Evolutionary conservation across 2,329 filamentous ascomycete species (phyloP), one percentile per base, ranked within the genome.

Genomic region (Metarhizium anisopliae): DNA sequence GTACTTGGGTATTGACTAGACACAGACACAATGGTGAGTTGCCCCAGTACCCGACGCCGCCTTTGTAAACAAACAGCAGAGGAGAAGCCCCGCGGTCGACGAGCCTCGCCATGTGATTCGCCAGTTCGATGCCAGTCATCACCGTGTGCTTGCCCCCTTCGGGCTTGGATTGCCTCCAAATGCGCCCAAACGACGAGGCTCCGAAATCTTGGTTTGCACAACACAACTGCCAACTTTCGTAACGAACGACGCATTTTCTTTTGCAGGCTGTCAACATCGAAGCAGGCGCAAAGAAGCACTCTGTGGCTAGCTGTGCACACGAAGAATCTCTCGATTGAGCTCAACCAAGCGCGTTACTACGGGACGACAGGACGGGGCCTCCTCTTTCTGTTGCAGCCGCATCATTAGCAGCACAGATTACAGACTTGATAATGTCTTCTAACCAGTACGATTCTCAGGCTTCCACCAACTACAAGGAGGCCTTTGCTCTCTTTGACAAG

Each of bases 381-480:
- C 42, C n/a, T 35, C 25, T 42, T 43, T 8, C 50, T 30, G 13
- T 16, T 40, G 30, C 29, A 36, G 20, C 45, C 45, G 43, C 49
- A 56, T 47, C 29, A 45, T 51, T 20, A 51, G 54, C 52, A 29
- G 64, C 45, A 13, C 49, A 51, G 0, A 40, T 30, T 20, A 50
- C 35, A 50, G 45, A 51, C 43, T 38, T 55, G 62, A 68, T 53
- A 60, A 80, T 79, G 76, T 64, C 74, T 66, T 76, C 78, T 80
- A 80, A 80, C 69, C 68, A 76, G 59, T 76, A 70, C 64, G 77
- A 80, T 59, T 67, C 73, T 50, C 82, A 86, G 83, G 83, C 83
- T 72, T 85, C 82, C 59, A 97, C 93, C 78, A 97, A 99, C 87
- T 99, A 97, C 90, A 97, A 97, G 82, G 94, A 99, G 86, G 94